Conservation (phyloP, 495 filamentous ascomycete genomes). For the Penicillium cosmopolitanum region DNA sequence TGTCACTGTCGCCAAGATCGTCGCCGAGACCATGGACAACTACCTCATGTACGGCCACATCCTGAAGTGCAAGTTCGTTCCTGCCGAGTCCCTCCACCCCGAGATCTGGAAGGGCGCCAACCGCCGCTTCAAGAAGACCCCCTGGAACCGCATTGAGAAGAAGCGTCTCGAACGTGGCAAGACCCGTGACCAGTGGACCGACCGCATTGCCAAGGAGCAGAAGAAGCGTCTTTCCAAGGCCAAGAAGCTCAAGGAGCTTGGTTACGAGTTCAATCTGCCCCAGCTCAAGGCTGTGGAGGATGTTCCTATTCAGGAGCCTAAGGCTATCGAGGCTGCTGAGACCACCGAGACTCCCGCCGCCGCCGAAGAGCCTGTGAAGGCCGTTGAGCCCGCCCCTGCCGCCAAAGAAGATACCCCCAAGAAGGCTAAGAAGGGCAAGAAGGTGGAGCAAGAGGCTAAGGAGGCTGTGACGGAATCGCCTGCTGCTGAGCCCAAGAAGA, state of each 20-base stretch:
- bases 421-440: conserved; percentile 45
- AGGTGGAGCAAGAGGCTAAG: conserved; percentile 35
- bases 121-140: conserved; percentile 82
- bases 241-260: conserved; percentile 76
- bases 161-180: conserved; percentile 68
- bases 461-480: conserved; percentile 24
- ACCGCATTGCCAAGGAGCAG: conserved; percentile 71
- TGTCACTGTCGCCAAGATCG: conserved; percentile 79
- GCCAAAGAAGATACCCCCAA: conserved; percentile 40
- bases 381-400: conserved; percentile 29
- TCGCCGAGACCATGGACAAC: conserved; percentile 93
- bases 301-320: conserved; percentile 49
- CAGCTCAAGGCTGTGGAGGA: conserved; percentile 68
- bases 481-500: conserved; percentile 36
- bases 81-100: conserved; percentile 74
- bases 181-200: conserved; percentile 75
- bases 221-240: conserved; percentile 65
- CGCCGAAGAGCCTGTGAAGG: conserved; percentile 35
- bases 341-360: conserved; percentile 27
- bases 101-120: conserved; percentile 86
- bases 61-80: conserved; percentile 79
- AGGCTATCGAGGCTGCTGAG: conserved; percentile 33
- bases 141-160: conserved; percentile 82
- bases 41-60: conserved; percentile 95
- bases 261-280: conserved; percentile 82